phyloP scores from a whole-genome alignment of 2,329 filamentous ascomycete genomes.

The Alternaria arborescens region DNA sequence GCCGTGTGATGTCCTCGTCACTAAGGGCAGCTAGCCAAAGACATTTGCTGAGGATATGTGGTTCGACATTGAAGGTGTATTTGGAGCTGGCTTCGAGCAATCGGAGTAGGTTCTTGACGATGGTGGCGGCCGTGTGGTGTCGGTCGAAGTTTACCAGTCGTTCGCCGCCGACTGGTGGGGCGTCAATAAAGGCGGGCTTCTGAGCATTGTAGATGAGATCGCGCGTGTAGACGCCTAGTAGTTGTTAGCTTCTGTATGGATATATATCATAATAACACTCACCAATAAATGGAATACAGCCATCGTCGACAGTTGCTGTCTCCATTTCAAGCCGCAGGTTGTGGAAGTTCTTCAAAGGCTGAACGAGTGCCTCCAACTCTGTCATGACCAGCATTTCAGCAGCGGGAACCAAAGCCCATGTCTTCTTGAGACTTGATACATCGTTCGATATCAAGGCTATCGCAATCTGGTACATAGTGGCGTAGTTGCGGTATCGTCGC shows the following conservation, averaged over 20 bases:
- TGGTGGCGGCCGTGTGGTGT: slow-evolving; percentile 76
- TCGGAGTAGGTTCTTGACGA: slow-evolving; percentile 80
- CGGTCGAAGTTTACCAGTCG: slow-evolving; percentile 85
- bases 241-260: slow-evolving; percentile 18
- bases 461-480: slow-evolving; percentile 81
- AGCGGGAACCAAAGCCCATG: slow-evolving; percentile 74
- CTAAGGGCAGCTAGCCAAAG: slow-evolving; percentile 83
- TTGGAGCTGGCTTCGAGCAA: slow-evolving; percentile 80
- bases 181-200: slow-evolving; percentile 76
- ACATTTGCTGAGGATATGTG: slow-evolving; percentile 80
- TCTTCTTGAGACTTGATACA: slow-evolving; percentile 71
- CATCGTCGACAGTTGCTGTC: slow-evolving; percentile 67
- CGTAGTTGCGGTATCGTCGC: slow-evolving; percentile 80
- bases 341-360: slow-evolving; percentile 80
- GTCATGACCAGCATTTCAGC: slow-evolving; percentile 71
- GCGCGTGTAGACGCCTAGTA: slow-evolving; percentile 74
- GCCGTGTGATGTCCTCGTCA: slow-evolving; percentile 72
- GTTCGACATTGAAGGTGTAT: slow-evolving; percentile 77
- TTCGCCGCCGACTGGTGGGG: slow-evolving; percentile 65
- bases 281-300: slow-evolving; percentile 85
- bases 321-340: slow-evolving; percentile 84
- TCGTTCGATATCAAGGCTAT: slow-evolving; percentile 80
- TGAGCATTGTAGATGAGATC: slow-evolving; percentile 84
- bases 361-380: slow-evolving; percentile 76
- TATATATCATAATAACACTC: slow-evolving; percentile 50